Base-by-base conservation (phyloP, 495 filamentous ascomycete species). In the Lophiostoma macrostomum region DNA sequence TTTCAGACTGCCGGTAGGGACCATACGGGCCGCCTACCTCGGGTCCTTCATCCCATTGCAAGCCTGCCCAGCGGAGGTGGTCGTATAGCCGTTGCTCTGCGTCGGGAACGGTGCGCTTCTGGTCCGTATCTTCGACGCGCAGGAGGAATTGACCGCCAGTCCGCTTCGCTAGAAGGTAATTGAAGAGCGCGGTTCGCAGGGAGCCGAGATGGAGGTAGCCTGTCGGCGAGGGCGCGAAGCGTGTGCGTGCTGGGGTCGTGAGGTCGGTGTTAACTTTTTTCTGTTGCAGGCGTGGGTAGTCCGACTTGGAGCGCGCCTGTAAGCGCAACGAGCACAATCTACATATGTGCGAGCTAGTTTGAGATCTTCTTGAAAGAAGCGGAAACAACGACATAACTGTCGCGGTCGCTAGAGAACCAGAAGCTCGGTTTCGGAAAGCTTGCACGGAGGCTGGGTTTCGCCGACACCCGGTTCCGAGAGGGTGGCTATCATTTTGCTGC, bases 31-130 rank as follows among this genome's bases (percentile, higher is more conserved):
- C 90, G 25, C 83, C 85, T 45, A 88, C 75, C 58, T 84, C 75
- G 18, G 93, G 91, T 29, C 91, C 93, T 81, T 98, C 94, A 71
- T 97, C 91, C 91, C 91, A 97, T 41, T 85, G 74, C 24, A 97
- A 71, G 1, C 93, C 90, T 19, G 88, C 86, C 93, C 93, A 97
- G 69, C 78, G 72, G 38, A 98, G 66, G 69, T 96, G 91, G 39
- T 85, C 73, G 60, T 80, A 84, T 1, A 98, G 69, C 52, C 80
- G 77, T 53, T 83, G 64, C 68, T 95, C 90, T 3, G 94, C 89
- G 56, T 80, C 88, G 1, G 75, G 71, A 22, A 96, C 82, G 12
- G 84, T 87, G 58, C 87, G 77, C 64, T 95, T 90, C 80, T 88
- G 84, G 73, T 98, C 93, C 29, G 93, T 98, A 65, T 98, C 93